Evolutionary conservation across 352 stramenopile species (phyloP), one percentile per base, ranked within the genome.

Genomic region (Pythium plurisporium): DNA sequence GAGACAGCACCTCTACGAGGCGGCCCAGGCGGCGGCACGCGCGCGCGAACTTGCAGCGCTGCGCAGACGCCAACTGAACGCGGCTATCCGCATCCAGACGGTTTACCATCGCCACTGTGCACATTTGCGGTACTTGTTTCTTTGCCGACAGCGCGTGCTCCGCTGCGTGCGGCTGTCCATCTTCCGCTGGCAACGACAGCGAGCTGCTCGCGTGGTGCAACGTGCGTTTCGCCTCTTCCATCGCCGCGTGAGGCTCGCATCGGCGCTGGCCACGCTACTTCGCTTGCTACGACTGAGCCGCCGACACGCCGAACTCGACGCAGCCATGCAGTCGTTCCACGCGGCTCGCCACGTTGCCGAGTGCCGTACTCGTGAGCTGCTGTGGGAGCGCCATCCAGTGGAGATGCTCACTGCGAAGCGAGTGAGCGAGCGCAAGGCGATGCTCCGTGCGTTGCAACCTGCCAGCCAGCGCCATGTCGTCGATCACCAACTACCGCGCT

Each of bases 61-160:
- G 19, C 51, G 34, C n/a, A 47, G 61, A 36, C 65, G 47, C 34
- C 62, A 67, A 19, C 49, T 41, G 12, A 62, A 56, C 29, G 73
- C 75, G 11, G 67, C 59, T 3, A 20, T 65, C 10, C 31, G 48
- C 10, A 72, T 88, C 25, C 77, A 88, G 31, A 59, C 50, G 25
- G 31, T 36, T 26, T 84, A 73, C 44, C 65, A 67, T 23, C 34
- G 30, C 5, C 65, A 83, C 37, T 47, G 53, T 0, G 64, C 40
- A 20, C 30, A 65, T 23, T 26, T 73, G 5, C 38, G 43, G 10
- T 55, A 55, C 43, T 27, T 66, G 12, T 63, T 74, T n/a, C 22
- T 10, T 46, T 76, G 70, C 20, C 61, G 64, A 14, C 17, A 27
- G 27, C 54, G 67, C 5, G 43, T 90, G 19, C 75, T 83, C 23